Evolutionary conservation across 371 early-diverging fungal genomes (phyloP).

Genomic region (Mucor mucedo): DNA sequence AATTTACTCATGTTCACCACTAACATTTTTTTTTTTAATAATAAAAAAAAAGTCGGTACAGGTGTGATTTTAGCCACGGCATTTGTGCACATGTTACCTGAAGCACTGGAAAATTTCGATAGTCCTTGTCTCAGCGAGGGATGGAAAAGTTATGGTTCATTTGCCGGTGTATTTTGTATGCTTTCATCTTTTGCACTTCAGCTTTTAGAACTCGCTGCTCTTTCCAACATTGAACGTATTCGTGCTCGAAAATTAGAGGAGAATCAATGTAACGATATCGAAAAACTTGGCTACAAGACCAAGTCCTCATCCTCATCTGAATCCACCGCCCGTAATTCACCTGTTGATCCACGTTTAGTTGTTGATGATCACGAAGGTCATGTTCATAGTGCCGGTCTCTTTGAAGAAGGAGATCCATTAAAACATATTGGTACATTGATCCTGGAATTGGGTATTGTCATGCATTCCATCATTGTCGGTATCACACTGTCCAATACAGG

Average conservation of each 20-base stretch:
- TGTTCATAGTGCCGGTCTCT: constrained; percentile 54
- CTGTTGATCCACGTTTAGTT: neutral
- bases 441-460: constrained; percentile 85
- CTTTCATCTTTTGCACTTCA: constrained; percentile 47
- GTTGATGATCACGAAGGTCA: constrained; percentile 36
- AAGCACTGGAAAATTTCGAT: constrained; percentile 39
- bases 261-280: constrained; percentile 21
- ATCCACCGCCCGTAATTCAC: constrained; percentile 15
- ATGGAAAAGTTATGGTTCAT: constrained; percentile 45
- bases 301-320: constrained; percentile 7
- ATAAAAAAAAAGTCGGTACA: constrained; percentile 59
- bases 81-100: constrained; percentile 74
- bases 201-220: constrained; percentile 41
- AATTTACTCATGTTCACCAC: too few relatives aligned
- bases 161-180: constrained; percentile 51
- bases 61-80: constrained; percentile 84
- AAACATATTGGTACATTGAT: constrained; percentile 58
- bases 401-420: constrained; percentile 41
- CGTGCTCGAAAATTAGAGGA: constrained; percentile 19
- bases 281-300: constrained; percentile 7
- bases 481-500: constrained; percentile 75
- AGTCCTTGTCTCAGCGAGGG: constrained; percentile 44
- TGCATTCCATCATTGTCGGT: constrained; percentile 91
- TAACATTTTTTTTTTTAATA: neutral
- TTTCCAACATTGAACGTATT: constrained; percentile 28